A percentile compares a stretch with the other conserved stretches of the same genome.
Conservation (phyloP, 1,284 basidiomycete species). For the Fomitopsis pinicola region DNA sequence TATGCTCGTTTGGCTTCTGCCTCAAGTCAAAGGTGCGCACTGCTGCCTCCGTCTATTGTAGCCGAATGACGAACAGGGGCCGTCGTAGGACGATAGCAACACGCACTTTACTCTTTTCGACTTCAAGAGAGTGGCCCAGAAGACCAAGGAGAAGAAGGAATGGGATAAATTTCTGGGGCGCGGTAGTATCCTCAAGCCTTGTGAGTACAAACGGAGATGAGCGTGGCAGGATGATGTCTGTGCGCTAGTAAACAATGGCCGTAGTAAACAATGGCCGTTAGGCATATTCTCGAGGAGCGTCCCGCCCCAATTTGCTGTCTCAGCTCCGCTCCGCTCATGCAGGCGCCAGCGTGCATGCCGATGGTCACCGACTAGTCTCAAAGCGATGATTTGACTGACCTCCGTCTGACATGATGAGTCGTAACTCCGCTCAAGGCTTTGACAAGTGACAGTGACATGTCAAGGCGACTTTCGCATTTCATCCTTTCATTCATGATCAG, state of each 20-base stretch:
- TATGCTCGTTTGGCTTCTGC: conserved; percentile 79
- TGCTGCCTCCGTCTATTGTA: conserved; percentile 1
- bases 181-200: conserved; percentile 79
- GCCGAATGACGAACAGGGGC: neutral
- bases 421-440: neutral
- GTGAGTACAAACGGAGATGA: conserved; percentile 95
- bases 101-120: conserved; percentile 88
- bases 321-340: neutral
- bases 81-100: conserved; percentile 70
- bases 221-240: neutral
- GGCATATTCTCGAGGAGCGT: neutral
- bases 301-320: neutral
- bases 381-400: neutral
- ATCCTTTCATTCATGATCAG: neutral
- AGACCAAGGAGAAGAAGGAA: conserved; percentile 49
- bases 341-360: neutral
- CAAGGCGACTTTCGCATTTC: neutral
- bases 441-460: neutral
- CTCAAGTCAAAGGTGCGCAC: conserved; percentile 63
- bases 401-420: neutral
- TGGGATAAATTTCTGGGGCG: conserved; percentile 60
- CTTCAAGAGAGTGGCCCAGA: conserved; percentile 65
- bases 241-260: neutral
- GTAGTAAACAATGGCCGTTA: neutral
- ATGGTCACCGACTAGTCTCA: neutral